Evolutionary conservation across 306 rosid genomes (phyloP).

Genomic region (Medicago lupulina): DNA sequence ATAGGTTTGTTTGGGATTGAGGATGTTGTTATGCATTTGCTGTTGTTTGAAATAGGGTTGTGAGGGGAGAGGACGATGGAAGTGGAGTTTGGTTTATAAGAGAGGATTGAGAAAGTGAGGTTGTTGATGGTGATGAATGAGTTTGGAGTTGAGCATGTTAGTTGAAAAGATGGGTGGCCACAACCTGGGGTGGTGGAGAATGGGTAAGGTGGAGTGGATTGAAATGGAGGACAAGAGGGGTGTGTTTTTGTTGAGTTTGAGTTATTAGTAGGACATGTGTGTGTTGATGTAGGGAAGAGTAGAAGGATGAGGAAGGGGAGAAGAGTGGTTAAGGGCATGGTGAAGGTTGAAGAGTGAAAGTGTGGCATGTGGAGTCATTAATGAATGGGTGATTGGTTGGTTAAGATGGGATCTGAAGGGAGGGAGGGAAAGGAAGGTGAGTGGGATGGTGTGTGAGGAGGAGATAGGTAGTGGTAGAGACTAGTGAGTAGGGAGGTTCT

Average conservation of each 20-base stretch:
- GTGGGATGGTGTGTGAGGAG: background rate
- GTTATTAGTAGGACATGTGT: slow-evolving; percentile 45
- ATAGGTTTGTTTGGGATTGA: slow-evolving; percentile 63
- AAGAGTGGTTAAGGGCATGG: background rate
- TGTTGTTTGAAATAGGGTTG: background rate
- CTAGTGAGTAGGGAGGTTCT: background rate
- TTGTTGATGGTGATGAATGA: slow-evolving; percentile 71
- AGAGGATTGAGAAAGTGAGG: slow-evolving; percentile 64
- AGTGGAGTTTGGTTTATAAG: slow-evolving; percentile 63
- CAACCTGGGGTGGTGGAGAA: slow-evolving; percentile 76
- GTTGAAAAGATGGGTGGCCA: slow-evolving; percentile 91
- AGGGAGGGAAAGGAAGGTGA: slow-evolving; percentile 1
- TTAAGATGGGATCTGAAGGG: slow-evolving; percentile 47
- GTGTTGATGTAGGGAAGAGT: slow-evolving; percentile 1
- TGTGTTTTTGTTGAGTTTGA: background rate
- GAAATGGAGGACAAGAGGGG: slow-evolving; percentile 66
- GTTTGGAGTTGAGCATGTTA: slow-evolving; percentile 59
- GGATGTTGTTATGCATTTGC: slow-evolving; percentile 43
- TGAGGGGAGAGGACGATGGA: slow-evolving; percentile 65
- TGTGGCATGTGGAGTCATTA: slow-evolving; percentile 21
- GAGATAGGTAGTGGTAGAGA: background rate
- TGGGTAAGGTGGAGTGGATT: slow-evolving; percentile 62
- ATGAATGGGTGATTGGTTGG: background rate
- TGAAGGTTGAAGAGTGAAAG: slow-evolving; percentile 19
- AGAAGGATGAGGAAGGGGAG: slow-evolving; percentile 31